Percentiles rank a stretch among this genome's conserved stretches.
Evolutionary conservation across 1,284 basidiomycete species (phyloP).

Genomic region (Boletus albobrunnescens): DNA sequence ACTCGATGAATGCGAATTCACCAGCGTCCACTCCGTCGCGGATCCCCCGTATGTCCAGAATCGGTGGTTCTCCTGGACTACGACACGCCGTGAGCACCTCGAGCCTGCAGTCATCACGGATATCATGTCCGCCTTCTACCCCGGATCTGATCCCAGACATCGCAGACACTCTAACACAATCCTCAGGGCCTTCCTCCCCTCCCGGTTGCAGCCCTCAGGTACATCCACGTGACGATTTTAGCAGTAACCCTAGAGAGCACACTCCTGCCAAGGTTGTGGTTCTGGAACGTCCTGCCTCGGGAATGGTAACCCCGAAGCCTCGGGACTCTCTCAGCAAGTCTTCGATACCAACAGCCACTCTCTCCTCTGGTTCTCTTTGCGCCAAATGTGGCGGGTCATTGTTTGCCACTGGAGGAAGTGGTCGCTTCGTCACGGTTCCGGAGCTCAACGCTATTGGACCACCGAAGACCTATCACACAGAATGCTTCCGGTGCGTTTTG

Average conservation of each 20-base stretch:
- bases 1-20: conserved; percentile 16
- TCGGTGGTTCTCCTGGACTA: conserved; percentile 27
- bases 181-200: conserved; percentile 56
- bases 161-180: conserved; percentile 54
- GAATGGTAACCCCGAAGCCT: conserved; percentile 23
- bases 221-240: conserved; percentile 13
- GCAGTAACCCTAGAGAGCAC: conserved; percentile 10
- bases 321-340: conserved; percentile 21
- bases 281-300: conserved; percentile 9
- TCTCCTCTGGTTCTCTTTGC: conserved; percentile 40
- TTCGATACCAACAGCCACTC: conserved; percentile 25
- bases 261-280: conserved; percentile 3
- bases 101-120: conserved; percentile 28
- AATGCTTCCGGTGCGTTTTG: conserved; percentile 68
- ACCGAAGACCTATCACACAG: conserved; percentile 60
- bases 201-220: conserved; percentile 37
- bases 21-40: conserved; percentile 24
- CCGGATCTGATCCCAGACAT: conserved; percentile 61
- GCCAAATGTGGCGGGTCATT: conserved; percentile 55
- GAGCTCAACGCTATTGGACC: conserved; percentile 44
- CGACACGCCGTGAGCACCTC: conserved; percentile 30
- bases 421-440: conserved; percentile 66
- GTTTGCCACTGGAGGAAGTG: conserved; percentile 51
- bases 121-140: conserved; percentile 42
- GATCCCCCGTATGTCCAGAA: conserved; percentile 30